Base-by-base conservation (phyloP, 2,329 filamentous ascomycete genomes). In the Xylaria sp. region DNA sequence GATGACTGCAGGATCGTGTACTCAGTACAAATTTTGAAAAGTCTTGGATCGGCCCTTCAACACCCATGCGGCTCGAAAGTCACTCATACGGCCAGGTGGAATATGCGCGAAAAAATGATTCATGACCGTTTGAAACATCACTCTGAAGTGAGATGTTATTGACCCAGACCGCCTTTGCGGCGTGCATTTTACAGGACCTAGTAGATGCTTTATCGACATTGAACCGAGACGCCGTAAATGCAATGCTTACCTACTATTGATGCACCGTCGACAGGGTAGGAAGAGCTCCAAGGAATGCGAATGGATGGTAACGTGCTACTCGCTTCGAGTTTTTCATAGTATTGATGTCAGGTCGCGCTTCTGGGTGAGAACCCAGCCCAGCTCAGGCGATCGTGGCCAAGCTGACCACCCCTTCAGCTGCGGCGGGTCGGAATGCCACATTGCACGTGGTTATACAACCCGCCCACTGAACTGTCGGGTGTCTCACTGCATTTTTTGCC, bases 221-320 rank as follows among this genome's bases (percentile, higher is more conserved):
- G 33, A 61, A 46, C 63, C 64, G 39, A 69, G 48, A 56, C 33
- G 64, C 59, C 56, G n/a, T 33, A n/a, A 13, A 67, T 69, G 64
- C 67, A 64, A 31, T 67, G 67, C 67, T 69, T 69, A 67, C 60
- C 12, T 64, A 52, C 49, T 64, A 69, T 67, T 69, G 67, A 69
- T 67, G 55, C 49, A 63, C 57, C 49, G 54, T 56, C 41, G 49
- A 56, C 46, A 63, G 49, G 54, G 28, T 57, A 28, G 20, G 56
- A 4, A 18, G 57, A 18, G 52, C 15, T 41, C 62, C 20, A 18
- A 39, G 18, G 62, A 36, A 58, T 39, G 54, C 56, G 46, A 57
- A 49, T 60, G 66, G 59, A 49, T 33, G 62, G 55, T 18, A 63
- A 43, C 41, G 60, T 61, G 13, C n/a, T 48, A 54, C 10, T 67